Percentiles rank a stretch among this genome's conserved stretches.
phyloP scores from a whole-genome alignment of 495 filamentous ascomycete genomes.

The Penicillium antarcticum region DNA sequence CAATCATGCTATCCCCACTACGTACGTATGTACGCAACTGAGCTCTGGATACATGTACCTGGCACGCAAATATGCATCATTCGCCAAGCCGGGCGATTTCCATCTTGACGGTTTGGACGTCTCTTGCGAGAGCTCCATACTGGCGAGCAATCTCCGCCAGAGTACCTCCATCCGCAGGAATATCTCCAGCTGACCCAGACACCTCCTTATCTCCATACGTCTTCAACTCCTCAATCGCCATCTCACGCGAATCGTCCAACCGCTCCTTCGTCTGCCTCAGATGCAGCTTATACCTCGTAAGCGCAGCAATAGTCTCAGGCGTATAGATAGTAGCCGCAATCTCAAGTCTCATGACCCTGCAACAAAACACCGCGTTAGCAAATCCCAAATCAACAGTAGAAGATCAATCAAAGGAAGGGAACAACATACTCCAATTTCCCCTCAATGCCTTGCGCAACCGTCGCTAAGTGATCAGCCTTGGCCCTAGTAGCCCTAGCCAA shows the following conservation, averaged over 20 bases:
- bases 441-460: slow-evolving; percentile 53
- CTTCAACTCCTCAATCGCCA: slow-evolving; percentile 47
- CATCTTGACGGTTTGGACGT: slow-evolving; percentile 52
- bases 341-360: slow-evolving; percentile 41
- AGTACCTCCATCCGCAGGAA: slow-evolving; percentile 23
- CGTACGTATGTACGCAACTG: too few relatives aligned
- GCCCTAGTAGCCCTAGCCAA: slow-evolving; percentile 54
- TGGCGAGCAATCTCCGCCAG: slow-evolving; percentile 57
- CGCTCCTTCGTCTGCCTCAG: slow-evolving; percentile 48
- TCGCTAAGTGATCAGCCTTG: slow-evolving; percentile 55
- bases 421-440: slow-evolving; percentile 50
- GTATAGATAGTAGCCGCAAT: slow-evolving; percentile 51
- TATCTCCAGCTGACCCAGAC: slow-evolving; percentile 2
- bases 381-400: neutral
- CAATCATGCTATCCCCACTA: neutral
- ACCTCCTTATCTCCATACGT: slow-evolving; percentile 48
- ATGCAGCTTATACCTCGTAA: slow-evolving; percentile 53
- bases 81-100: slow-evolving; percentile 52
- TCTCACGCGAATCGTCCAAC: slow-evolving; percentile 42
- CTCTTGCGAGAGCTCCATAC: slow-evolving; percentile 52
- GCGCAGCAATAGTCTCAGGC: slow-evolving; percentile 52
- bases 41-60: too few relatives aligned
- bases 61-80: slow-evolving; percentile 4
- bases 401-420: neutral
- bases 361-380: slow-evolving; percentile 1